Evolutionary conservation across 768 basidiomycete genomes (phyloP), one percentile per base, ranked within the genome.

Genomic region (Candolleomyces eurysporus): DNA sequence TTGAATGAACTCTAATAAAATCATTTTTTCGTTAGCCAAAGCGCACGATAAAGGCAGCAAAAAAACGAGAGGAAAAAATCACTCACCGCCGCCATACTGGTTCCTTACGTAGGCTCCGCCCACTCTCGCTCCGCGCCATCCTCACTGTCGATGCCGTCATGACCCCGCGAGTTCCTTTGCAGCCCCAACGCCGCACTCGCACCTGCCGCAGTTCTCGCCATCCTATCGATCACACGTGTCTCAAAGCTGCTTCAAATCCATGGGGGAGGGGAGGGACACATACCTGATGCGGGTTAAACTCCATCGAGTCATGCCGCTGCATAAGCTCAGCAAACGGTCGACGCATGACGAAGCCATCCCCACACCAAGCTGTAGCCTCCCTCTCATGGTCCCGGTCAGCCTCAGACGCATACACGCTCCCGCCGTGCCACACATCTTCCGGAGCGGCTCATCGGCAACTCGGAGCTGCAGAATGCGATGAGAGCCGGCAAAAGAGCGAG

Each of bases 401-500:
- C 66, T 92, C 89, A 7, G 90, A 70, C 63, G 90, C 61, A 61
- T 90, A 90, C 0, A 84, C 66, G 0, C 77, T 78, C 1, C 77
- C 76, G 9, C 91, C 91, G 69, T 91, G 0, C 67, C 71, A 26
- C 68, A 71, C 19, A 79, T 69, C 5, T 77, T 73, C 32, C 67
- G 71, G 2, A 81, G 39, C 3, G 81, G 66, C 0, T 81, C 75
- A 0, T 79, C 71, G 0, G 81, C 68, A 0, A 90, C 73, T 0
- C 79, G 78, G 7, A 91, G 63, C 50, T 87, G 88, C 0, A 91
- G 65, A 0, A 92, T 71, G 0, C 85, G 80, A 0, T 88, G 79
- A 0, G 89, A 91, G 0, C 88, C 87, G 14, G 87, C 79, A 60
- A 76, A 84, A 0, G 82, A 0, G 87, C 84, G 49, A 90, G 86